A percentile compares a stretch with the other conserved stretches of the same genome.
Evolutionary conservation across 225 moss, liverwort and hornwort genomes (phyloP).

Genomic region (Physcomitrellopsis africana): DNA sequence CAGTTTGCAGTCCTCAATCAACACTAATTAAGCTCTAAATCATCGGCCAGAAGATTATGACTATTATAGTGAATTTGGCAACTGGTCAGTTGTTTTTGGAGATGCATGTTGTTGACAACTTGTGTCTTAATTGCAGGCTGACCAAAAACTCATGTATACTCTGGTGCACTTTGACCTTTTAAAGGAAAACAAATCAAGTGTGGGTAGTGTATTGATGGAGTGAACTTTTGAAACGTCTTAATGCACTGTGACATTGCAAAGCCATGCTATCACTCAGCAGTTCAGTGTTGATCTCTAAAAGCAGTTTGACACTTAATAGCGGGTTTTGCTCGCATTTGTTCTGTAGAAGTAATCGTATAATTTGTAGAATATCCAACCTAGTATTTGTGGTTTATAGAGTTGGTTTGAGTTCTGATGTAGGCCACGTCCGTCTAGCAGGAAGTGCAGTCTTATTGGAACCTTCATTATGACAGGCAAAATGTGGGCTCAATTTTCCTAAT

Average conservation of each 20-base stretch:
- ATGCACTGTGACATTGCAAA: background rate
- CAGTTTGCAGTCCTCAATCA: conserved; percentile 12
- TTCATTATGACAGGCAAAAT: background rate
- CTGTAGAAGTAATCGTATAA: background rate
- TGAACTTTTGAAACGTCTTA: background rate
- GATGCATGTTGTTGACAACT: conserved; percentile 21
- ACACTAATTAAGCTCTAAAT: conserved; percentile 4
- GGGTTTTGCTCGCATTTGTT: background rate
- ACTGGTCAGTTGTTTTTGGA: conserved; percentile 11
- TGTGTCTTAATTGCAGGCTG: conserved; percentile 60
- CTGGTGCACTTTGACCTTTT: conserved; percentile 76
- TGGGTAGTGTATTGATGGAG: conserved; percentile 15
- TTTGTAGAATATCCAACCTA: conserved; percentile 3
- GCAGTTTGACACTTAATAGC: background rate
- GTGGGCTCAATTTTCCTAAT: background rate
- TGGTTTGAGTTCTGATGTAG: conserved; percentile 20
- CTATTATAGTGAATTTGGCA: conserved; percentile 11
- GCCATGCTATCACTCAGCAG: background rate
- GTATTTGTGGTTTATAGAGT: background rate
- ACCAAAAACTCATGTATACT: conserved; percentile 94
- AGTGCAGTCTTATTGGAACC: background rate
- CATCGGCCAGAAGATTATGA: conserved; percentile 9
- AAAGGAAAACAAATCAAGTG: conserved; percentile 80
- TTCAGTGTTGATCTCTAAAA: background rate
- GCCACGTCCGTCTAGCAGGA: conserved; percentile 8